These are phyloP conservation scores for Candida ascalaphidarum DNA, from an alignment of 805 yeast genomes.

Conservation along the genomic window DNA sequence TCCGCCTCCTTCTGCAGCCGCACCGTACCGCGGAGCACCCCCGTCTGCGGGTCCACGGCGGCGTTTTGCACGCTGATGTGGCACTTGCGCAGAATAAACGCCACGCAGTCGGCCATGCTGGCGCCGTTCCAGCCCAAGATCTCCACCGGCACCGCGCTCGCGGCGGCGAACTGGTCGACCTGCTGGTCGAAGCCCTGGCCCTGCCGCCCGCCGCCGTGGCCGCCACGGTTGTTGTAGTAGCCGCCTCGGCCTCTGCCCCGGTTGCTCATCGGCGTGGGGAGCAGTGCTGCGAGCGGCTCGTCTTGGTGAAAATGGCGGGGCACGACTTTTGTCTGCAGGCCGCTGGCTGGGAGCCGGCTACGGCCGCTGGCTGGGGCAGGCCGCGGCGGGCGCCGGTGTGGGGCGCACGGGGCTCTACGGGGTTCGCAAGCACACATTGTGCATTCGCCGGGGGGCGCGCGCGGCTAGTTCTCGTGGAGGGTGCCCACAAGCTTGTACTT, in stretches of 20 bases:
- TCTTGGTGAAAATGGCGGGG: too few species aligned
- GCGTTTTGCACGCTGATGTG: constrained; percentile 47
- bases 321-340: too few species aligned
- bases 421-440: too few species aligned
- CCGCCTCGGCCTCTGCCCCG: too few species aligned
- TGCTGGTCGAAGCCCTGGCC: constrained; percentile 9
- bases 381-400: too few species aligned
- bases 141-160: constrained; percentile 43
- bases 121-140: constrained; percentile 81
- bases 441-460: too few species aligned
- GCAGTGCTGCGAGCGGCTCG: too few species aligned
- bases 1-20: constrained; percentile 47
- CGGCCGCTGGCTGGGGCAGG: too few species aligned
- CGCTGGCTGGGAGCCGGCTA: too few species aligned
- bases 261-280: too few species aligned
- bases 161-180: constrained; percentile 18
- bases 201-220: too few species aligned
- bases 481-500: constrained; percentile 81
- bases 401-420: too few species aligned
- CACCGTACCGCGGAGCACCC: constrained; percentile 54
- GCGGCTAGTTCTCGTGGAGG: constrained; percentile 26
- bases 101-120: constrained; percentile 54
- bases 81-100: constrained; percentile 63
- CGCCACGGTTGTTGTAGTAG: constrained; percentile 6
- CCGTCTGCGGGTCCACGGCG: constrained; percentile 38